Evolutionary conservation across 164 flowering plant species (phyloP), one percentile per base, ranked within the genome.

Genomic region (Cinnamomum micranthum): DNA sequence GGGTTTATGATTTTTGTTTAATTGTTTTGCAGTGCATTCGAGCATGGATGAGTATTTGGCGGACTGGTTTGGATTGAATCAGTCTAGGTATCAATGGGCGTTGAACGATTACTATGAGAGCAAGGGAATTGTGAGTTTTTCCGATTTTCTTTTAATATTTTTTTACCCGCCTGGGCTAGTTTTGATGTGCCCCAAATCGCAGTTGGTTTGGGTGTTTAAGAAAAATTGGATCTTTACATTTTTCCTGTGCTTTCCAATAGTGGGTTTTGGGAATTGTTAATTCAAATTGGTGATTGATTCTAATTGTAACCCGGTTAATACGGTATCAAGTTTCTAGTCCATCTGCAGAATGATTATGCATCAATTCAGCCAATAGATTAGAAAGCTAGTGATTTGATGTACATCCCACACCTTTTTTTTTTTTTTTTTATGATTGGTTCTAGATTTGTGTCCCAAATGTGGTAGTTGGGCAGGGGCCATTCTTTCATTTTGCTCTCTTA

Each of bases 81-180:
- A 93, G 68, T 95, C 98, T 0, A 95, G 90, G 87, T 93, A 91
- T 82, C 98, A 95, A 76, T 95, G 99, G 98, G 99, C 99, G 5
- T 83, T 95, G 80, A 90, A 95, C 78, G 97, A 95, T 82, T 95
- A 90, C 47, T 95, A 92, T 74, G 93, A 88, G 75, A 84, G 76
- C 85, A 90, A 90, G 73, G 92, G 83, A 77, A 65, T 82, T 90
- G 97, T 95, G 78, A 90, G 87, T 73, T 59, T 72, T 22, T 35
- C 22, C 35, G 35, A 4, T 31, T 50, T 15, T 52, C 59, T 24
- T 15, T 33, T 66, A 14, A 4, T 2, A 4, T 2, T n/a, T 50
- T 25, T 4, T 64, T 41, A 41, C 47, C 47, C 47, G 9, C 10
- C 11, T 7, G 11, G 47, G 47, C 47, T 41, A 41, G 47, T 55